Percentiles rank a stretch among this genome's conserved stretches.
Evolutionary conservation across 345 rosid species (phyloP).

Genomic region (Raphanus sativus): DNA sequence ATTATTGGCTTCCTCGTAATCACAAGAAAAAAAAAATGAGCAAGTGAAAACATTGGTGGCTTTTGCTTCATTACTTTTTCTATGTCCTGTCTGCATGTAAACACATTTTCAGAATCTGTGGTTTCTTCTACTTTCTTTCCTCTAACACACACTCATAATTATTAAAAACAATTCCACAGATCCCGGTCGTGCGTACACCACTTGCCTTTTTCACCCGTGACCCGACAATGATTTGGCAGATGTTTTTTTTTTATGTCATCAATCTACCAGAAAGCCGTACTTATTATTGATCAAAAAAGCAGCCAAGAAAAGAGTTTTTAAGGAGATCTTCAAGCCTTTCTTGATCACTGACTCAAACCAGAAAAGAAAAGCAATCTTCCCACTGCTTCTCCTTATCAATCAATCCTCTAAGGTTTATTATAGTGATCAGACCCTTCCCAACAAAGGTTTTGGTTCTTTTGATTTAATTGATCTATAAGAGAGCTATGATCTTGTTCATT

Average conservation of each 20-base stretch:
- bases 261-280: background rate
- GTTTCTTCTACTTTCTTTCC: constrained; percentile 9
- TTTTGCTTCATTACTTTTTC: constrained; percentile 14
- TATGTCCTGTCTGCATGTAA: constrained; percentile 13
- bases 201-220: constrained; percentile 22
- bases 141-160: background rate
- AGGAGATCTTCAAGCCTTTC: constrained; percentile 8
- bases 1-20: background rate
- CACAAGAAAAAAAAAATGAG: background rate
- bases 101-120: constrained; percentile 22
- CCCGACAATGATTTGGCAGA: constrained; percentile 46
- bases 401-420: background rate
- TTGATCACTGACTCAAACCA: constrained; percentile 1
- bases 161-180: background rate
- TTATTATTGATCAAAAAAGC: constrained; percentile 13
- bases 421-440: background rate
- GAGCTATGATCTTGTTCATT: background rate
- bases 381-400: background rate
- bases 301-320: background rate
- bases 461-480: constrained; percentile 1
- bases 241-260: constrained; percentile 28
- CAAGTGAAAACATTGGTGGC: constrained; percentile 22
- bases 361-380: background rate
- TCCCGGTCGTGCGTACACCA: constrained; percentile 41
- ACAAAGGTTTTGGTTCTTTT: constrained; percentile 19